Percentiles rank a stretch among this genome's conserved stretches.
phyloP scores from a whole-genome alignment of 2,329 filamentous ascomycete species.

The Diplodia intermedia region DNA sequence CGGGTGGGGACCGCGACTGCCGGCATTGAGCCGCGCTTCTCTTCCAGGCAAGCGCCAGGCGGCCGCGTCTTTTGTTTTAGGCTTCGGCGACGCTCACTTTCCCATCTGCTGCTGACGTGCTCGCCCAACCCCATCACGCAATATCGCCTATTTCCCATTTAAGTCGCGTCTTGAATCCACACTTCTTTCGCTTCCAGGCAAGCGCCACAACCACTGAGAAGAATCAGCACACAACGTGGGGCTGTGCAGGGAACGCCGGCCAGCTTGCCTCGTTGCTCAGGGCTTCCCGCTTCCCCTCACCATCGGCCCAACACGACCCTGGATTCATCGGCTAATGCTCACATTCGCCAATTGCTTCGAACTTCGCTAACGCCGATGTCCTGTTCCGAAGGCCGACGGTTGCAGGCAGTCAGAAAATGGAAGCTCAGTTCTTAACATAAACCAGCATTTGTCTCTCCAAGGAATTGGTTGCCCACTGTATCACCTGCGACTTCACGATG shows the following conservation, averaged over 20 bases:
- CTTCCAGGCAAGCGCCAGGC: background rate
- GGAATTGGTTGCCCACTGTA: no score
- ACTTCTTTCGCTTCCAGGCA: background rate
- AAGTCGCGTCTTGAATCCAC: background rate
- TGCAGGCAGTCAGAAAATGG: no score
- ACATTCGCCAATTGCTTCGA: background rate
- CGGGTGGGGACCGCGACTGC: background rate
- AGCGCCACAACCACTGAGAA: background rate
- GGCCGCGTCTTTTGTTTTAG: slow-evolving; percentile 2
- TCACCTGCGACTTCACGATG: no score
- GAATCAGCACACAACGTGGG: background rate
- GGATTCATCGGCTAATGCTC: slow-evolving; percentile 1
- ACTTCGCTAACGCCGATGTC: background rate
- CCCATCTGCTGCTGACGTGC: slow-evolving; percentile 9
- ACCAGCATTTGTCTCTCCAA: no score
- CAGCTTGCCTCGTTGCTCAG: no score
- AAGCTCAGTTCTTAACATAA: no score
- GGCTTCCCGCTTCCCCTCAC: background rate
- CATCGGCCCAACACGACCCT: background rate
- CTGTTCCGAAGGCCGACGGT: background rate
- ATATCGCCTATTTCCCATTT: slow-evolving; percentile 10
- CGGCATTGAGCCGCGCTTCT: background rate
- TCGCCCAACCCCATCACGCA: slow-evolving; percentile 16
- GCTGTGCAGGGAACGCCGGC: background rate
- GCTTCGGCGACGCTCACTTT: background rate